A percentile compares a stretch with the other conserved stretches of the same genome.
These are phyloP conservation scores for Neospora caninum DNA, from an alignment of 169 alveolate genomes.

Conservation along the genomic window DNA sequence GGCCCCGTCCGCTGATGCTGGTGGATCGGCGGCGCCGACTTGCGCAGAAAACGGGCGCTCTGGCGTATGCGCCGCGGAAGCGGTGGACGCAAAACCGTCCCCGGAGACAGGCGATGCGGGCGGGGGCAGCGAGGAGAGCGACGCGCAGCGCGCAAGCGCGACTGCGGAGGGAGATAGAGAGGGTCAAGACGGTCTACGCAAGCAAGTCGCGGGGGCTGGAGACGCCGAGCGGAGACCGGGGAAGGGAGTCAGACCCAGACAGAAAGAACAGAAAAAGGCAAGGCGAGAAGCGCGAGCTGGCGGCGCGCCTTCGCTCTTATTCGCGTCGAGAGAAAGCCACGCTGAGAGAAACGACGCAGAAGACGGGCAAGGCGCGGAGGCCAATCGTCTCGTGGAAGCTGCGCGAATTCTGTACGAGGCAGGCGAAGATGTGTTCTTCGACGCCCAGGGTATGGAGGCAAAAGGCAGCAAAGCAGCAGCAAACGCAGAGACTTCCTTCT, in stretches of 20 bases:
- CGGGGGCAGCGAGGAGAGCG: too few species aligned
- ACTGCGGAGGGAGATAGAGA: too few species aligned
- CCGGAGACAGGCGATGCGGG: too few species aligned
- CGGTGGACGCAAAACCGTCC: too few species aligned
- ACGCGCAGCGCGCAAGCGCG: too few species aligned
- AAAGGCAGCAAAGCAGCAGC: too few species aligned
- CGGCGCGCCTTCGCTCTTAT: neutral
- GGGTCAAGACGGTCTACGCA: too few species aligned
- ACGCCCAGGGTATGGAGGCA: slow-evolving; percentile 9
- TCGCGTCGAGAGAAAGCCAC: neutral
- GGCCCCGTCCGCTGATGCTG: too few species aligned
- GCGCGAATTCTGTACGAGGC: slow-evolving; percentile 26
- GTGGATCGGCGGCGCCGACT: too few species aligned
- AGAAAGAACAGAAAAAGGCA: neutral
- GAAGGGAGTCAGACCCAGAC: neutral
- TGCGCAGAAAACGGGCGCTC: too few species aligned
- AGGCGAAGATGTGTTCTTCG: slow-evolving; percentile 30
- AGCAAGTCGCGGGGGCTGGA: neutral
- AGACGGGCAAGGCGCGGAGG: neutral
- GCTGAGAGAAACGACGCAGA: neutral
- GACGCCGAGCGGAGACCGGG: neutral
- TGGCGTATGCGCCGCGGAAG: too few species aligned
- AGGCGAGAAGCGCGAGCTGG: neutral
- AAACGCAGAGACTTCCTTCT: too few species aligned
- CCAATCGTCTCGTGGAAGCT: slow-evolving; percentile 15